A percentile compares a stretch with the other conserved stretches of the same genome.
phyloP scores from a whole-genome alignment of 2,329 filamentous ascomycete genomes.

The Lecanicillium sp. region DNA sequence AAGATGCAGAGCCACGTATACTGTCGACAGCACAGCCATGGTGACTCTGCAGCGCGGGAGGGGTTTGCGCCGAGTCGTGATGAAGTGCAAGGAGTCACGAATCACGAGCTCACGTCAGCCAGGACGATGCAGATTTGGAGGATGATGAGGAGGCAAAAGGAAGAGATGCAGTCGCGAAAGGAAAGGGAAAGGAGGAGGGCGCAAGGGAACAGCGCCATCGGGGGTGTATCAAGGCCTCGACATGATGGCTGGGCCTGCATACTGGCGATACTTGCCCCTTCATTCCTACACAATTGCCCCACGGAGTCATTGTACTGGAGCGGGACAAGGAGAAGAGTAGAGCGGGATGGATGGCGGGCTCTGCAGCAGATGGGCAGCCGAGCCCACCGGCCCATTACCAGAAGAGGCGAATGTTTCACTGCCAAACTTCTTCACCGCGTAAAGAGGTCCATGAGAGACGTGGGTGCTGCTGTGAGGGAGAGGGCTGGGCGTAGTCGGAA shows the following conservation, averaged over 20 bases:
- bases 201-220: constrained; percentile 10
- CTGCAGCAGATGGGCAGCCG: not conserved
- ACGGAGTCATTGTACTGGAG: constrained; percentile 3
- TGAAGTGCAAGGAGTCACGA: constrained; percentile 6
- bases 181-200: constrained; percentile 8
- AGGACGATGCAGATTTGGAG: constrained; percentile 7
- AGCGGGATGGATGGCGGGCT: constrained; percentile 11
- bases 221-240: constrained; percentile 15
- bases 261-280: constrained; percentile 24
- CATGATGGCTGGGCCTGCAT: constrained; percentile 21
- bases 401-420: constrained; percentile 24
- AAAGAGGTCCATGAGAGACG: not conserved
- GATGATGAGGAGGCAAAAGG: constrained; percentile 10
- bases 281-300: constrained; percentile 24
- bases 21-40: constrained; percentile 22
- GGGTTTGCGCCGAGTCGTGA: constrained; percentile 13
- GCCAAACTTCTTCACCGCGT: constrained; percentile 4
- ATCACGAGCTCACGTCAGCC: constrained; percentile 11
- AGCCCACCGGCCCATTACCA: constrained; percentile 17
- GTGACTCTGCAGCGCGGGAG: constrained; percentile 10
- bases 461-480: constrained; percentile 1
- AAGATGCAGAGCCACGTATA: constrained; percentile 17
- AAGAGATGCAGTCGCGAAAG: constrained; percentile 10
- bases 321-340: constrained; percentile 1
- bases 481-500: constrained; percentile 6